phyloP scores from a whole-genome alignment of 2,329 filamentous ascomycete species.

The Cytospora paraplurivora region DNA sequence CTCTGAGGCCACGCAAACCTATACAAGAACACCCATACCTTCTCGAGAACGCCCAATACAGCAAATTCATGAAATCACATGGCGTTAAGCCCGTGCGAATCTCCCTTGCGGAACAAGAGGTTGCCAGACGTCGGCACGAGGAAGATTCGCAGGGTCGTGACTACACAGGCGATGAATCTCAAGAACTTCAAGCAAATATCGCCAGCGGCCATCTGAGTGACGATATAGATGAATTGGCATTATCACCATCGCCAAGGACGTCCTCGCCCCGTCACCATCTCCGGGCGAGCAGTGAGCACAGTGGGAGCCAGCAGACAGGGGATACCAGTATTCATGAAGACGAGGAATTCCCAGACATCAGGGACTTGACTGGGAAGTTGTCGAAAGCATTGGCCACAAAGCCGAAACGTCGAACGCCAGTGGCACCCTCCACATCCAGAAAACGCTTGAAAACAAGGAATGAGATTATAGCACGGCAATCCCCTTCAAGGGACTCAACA shows the following conservation, averaged over 20 bases:
- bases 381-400: conserved; percentile 22
- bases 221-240: conserved; percentile 34
- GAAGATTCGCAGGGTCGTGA: conserved; percentile 51
- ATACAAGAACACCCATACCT: conserved; percentile 64
- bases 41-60: conserved; percentile 58
- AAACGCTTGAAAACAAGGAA: conserved; percentile 33
- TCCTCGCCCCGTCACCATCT: conserved; percentile 32
- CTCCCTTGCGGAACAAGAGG: conserved; percentile 36
- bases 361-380: conserved; percentile 29
- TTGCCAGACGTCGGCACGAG: conserved; percentile 32
- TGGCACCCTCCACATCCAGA: conserved; percentile 30
- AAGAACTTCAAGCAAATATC: conserved; percentile 41
- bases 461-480: not conserved
- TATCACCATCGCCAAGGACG: conserved; percentile 36
- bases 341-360: conserved; percentile 38
- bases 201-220: conserved; percentile 35
- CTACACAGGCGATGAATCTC: conserved; percentile 48
- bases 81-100: conserved; percentile 56
- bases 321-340: conserved; percentile 37
- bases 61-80: conserved; percentile 54
- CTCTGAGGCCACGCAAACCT: conserved; percentile 60
- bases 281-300: conserved; percentile 36
- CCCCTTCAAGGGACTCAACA: not conserved
- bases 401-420: conserved; percentile 32
- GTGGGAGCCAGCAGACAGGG: conserved; percentile 36